A percentile compares a stretch with the other conserved stretches of the same genome.
These are phyloP conservation scores for Termitomyces sp. DNA, from an alignment of 768 basidiomycete genomes.

Conservation along the genomic window DNA sequence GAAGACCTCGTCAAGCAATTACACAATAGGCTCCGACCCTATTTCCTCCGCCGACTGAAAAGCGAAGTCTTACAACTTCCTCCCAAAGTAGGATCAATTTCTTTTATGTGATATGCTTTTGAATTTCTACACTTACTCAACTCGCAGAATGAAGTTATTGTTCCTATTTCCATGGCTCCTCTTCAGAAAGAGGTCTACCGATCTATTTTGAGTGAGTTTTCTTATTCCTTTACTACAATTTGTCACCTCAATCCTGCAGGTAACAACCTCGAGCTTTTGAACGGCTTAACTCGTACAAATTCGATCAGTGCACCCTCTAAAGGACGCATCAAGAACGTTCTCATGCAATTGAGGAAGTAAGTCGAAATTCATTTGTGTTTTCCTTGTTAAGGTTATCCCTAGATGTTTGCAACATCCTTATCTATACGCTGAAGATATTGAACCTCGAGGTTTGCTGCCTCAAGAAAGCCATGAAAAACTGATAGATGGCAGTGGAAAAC, in stretches of 20 bases:
- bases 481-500: constrained; percentile 82
- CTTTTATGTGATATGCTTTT: neutral
- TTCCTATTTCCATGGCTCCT: constrained; percentile 84
- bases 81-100: constrained; percentile 59
- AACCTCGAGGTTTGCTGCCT: constrained; percentile 56
- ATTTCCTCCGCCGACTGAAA: constrained; percentile 93
- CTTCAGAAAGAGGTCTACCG: constrained; percentile 88
- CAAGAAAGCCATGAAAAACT: constrained; percentile 74
- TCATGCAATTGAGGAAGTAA: constrained; percentile 88
- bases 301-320: constrained; percentile 34
- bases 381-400: constrained; percentile 1
- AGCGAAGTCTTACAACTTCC: constrained; percentile 90
- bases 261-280: constrained; percentile 67
- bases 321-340: constrained; percentile 70
- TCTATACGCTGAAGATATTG: constrained; percentile 75
- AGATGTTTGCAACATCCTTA: constrained; percentile 94
- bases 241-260: constrained; percentile 35
- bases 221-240: constrained; percentile 11
- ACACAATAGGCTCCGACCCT: constrained; percentile 76
- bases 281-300: constrained; percentile 47
- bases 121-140: neutral
- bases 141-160: constrained; percentile 81
- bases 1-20: constrained; percentile 80
- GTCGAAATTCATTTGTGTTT: constrained; percentile 20
- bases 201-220: constrained; percentile 67